Evolutionary conservation across 75 land plant genomes (phyloP), one percentile per base, ranked within the genome.

Genomic region (Cunninghamia lanceolata): DNA sequence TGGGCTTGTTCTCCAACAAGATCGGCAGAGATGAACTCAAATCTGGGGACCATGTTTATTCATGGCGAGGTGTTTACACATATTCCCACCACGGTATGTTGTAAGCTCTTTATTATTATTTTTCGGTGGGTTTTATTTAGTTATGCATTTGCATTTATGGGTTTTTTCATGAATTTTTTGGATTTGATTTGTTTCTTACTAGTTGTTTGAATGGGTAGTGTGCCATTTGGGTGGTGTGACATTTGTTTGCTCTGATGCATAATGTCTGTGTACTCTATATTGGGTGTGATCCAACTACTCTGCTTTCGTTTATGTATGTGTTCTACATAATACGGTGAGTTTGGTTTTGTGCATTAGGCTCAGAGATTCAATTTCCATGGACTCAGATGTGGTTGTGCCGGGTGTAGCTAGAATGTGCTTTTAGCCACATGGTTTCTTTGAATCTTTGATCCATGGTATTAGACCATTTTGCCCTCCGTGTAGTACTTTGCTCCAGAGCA

Each of bases 41-140:
- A 42, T 71, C 92, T 30, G 96, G 95, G 15, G 96, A 95, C 83
- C 96, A 95, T 86, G 87, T 95, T 86, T 95, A 95, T 79, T 86
- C 94, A 34, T 95, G 94, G 94, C 87, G 95, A 30, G 87, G 91
- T 4, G 91, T 87, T 10, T 95, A 89, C 78, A 85, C 94, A 3
- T 95, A 95, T 82, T 91, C 96, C 19, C 95, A 95, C 83, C 95
- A 95, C 56, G 96, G 96, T 92, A 82, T 30, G 63, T 32, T 52
- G 2, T 53, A n/a, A 28, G 16, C 4, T 9, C 30, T 19, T 21
- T 50, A 11, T 50, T 0, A 0, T 36, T n/a, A 1, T 40, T 25
- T 40, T 32, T 30, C 0, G 28, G 36, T 32, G 75, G 75, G 36
- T 32, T 3, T 71, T 1, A 30, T 9, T 71, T 71, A 34, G 34